Evolutionary conservation across 331 rosid species (phyloP).

Genomic region (Malus hybrid): DNA sequence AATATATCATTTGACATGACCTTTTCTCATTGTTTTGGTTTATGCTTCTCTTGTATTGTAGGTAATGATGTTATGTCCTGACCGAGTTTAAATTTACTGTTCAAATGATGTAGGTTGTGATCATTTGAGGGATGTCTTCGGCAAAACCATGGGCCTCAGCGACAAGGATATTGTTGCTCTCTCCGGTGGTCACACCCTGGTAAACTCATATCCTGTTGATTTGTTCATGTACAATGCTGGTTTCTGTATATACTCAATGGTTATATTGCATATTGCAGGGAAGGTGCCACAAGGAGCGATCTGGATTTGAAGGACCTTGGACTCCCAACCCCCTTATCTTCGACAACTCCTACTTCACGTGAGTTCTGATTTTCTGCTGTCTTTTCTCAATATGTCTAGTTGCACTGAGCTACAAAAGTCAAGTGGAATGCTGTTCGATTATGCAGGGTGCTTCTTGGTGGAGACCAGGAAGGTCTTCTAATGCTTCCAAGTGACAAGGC

Average conservation of each 20-base stretch:
- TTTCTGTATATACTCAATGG: neutral
- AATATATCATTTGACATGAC: neutral
- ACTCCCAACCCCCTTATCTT: slow-evolving; percentile 80
- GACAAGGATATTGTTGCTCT: slow-evolving; percentile 92
- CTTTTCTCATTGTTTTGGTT: neutral
- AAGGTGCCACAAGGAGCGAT: slow-evolving; percentile 93
- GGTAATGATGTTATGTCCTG: no score
- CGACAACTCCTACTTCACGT: slow-evolving; percentile 83
- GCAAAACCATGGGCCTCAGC: slow-evolving; percentile 71
- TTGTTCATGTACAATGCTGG: neutral
- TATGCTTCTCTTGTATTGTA: neutral
- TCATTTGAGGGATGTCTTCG: slow-evolving; percentile 80
- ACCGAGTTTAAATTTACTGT: neutral
- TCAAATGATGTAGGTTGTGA: slow-evolving; percentile 55
- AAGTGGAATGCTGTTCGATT: neutral
- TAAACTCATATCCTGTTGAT: neutral
- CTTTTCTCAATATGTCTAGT: neutral
- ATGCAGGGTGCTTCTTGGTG: slow-evolving; percentile 58
- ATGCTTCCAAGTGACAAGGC: slow-evolving; percentile 78
- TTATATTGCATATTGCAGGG: slow-evolving; percentile 38
- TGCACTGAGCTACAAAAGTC: no score
- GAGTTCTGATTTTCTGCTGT: slow-evolving; percentile 9
- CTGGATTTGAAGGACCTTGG: slow-evolving; percentile 99
- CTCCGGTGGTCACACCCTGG: slow-evolving; percentile 92
- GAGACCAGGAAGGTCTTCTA: slow-evolving; percentile 88